Percentiles rank a stretch among this genome's conserved stretches.
phyloP scores from a whole-genome alignment of 2,329 filamentous ascomycete species.

The Intubia oerlemansii region DNA sequence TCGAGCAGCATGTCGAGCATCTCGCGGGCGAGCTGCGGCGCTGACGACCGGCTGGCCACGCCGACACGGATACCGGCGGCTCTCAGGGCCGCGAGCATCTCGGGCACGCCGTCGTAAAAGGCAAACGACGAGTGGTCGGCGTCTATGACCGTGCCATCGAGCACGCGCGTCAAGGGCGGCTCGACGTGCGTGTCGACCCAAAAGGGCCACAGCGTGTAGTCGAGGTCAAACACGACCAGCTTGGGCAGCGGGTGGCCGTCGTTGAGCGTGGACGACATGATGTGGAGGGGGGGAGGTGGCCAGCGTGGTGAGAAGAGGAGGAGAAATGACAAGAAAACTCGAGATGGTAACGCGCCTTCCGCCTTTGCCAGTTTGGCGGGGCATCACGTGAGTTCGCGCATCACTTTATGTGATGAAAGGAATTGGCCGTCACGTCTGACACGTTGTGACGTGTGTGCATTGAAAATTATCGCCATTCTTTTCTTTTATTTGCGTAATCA shows the following conservation, averaged over 20 bases:
- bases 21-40: constrained; percentile 60
- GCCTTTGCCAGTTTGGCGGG: too few species aligned
- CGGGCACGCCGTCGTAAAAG: constrained; percentile 51
- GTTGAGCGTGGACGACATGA: too few species aligned
- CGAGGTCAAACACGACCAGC: constrained; percentile 81
- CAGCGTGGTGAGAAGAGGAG: too few species aligned
- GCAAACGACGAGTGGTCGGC: constrained; percentile 26
- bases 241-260: constrained; percentile 52
- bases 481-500: too few species aligned
- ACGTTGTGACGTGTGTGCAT: too few species aligned
- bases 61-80: constrained; percentile 31
- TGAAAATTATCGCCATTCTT: too few species aligned
- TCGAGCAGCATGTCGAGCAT: constrained; percentile 55
- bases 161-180: constrained; percentile 27
- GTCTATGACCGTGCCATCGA: constrained; percentile 15
- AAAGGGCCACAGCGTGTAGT: constrained; percentile 98
- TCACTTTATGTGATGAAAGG: too few species aligned
- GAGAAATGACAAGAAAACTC: too few species aligned
- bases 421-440: too few species aligned
- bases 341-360: too few species aligned
- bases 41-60: constrained; percentile 60
- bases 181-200: constrained; percentile 91
- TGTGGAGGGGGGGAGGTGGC: too few species aligned
- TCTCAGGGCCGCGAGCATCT: constrained; percentile 39
- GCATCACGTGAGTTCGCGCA: too few species aligned